Conservation (phyloP, 306 rosid species). For the Luffa aegyptiaca region DNA sequence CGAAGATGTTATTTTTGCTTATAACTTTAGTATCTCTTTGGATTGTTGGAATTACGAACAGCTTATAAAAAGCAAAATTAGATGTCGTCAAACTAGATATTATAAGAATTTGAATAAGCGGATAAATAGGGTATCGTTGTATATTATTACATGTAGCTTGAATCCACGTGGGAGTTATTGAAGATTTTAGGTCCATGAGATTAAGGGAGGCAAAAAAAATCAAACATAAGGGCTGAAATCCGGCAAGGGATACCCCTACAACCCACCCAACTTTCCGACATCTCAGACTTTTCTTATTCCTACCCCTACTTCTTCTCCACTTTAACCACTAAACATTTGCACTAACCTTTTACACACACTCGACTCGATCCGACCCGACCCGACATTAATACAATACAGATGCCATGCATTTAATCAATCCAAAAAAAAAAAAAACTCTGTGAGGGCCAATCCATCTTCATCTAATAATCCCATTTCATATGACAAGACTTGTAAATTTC, state of each 20-base stretch:
- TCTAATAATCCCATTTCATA: neutral
- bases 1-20: too few species aligned
- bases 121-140: neutral
- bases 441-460: neutral
- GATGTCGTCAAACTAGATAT: too few species aligned
- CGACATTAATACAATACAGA: neutral
- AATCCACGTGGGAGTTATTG: neutral
- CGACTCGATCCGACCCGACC: neutral
- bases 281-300: neutral
- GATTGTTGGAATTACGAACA: too few species aligned
- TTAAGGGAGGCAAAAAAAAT: neutral
- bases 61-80: too few species aligned
- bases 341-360: neutral
- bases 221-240: conserved; percentile 6
- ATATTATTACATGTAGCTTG: neutral
- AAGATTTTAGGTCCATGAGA: neutral
- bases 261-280: conserved; percentile 3
- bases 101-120: too few species aligned
- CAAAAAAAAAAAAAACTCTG: neutral
- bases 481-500: neutral
- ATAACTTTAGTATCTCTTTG: too few species aligned
- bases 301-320: neutral
- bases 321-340: neutral
- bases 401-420: neutral
- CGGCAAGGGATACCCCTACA: conserved; percentile 6